A percentile compares a stretch with the other conserved stretches of the same genome.
Evolutionary conservation across 805 yeast species (phyloP).

Genomic region (Candida sphagnicola): DNA sequence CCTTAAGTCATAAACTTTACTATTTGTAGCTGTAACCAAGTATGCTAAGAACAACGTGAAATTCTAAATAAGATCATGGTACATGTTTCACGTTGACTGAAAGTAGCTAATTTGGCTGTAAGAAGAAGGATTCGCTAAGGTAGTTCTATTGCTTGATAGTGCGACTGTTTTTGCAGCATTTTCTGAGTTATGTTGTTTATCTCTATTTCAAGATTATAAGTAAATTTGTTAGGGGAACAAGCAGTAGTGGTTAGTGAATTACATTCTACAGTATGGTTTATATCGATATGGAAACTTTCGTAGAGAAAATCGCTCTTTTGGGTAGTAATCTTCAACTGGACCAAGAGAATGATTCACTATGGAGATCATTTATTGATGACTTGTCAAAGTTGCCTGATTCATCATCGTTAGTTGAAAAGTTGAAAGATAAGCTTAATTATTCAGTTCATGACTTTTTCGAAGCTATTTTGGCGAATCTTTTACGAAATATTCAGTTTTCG

Average conservation of each 20-base stretch:
- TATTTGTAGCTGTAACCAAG: too few relatives aligned
- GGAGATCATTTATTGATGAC: neutral
- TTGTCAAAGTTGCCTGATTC: neutral
- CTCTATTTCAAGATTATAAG: too few relatives aligned
- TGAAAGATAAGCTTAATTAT: neutral
- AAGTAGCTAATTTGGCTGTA: too few relatives aligned
- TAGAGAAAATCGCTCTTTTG: neutral
- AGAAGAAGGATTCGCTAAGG: too few relatives aligned
- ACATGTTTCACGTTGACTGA: too few relatives aligned
- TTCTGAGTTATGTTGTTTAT: neutral
- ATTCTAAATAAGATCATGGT: too few relatives aligned
- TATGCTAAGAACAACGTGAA: too few relatives aligned
- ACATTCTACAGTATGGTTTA: neutral
- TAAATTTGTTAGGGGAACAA: too few relatives aligned
- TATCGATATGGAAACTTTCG: neutral
- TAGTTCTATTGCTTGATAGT: too few relatives aligned
- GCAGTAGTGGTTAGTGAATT: too few relatives aligned
- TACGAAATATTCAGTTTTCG: neutral
- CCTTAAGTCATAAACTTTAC: neutral
- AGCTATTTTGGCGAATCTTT: neutral
- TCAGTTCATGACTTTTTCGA: neutral
- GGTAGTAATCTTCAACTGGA: neutral
- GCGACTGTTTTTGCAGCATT: neutral
- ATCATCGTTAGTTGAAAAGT: neutral
- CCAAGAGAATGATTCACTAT: neutral